These are phyloP conservation scores for Globisporangium middletonii DNA, from an alignment of 352 stramenopile genomes.

Conservation along the genomic window DNA sequence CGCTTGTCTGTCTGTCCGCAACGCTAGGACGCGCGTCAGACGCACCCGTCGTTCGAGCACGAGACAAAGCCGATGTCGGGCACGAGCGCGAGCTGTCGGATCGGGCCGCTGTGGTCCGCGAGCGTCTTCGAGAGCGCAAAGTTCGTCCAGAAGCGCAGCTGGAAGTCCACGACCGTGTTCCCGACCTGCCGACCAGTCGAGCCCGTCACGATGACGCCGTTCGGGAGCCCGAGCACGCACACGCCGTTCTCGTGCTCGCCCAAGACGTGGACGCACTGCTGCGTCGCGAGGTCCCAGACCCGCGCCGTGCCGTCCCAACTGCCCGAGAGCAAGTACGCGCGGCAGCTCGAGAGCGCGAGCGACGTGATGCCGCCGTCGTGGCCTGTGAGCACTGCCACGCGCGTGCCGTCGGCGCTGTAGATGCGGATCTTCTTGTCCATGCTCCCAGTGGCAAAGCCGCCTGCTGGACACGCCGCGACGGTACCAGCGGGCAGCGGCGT, in stretches of 20 bases:
- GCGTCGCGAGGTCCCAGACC: constrained; percentile 56
- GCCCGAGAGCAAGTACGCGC: constrained; percentile 53
- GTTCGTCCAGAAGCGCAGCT: constrained; percentile 69
- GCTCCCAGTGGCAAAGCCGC: constrained; percentile 63
- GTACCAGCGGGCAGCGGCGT: constrained; percentile 27
- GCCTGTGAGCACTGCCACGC: constrained; percentile 35
- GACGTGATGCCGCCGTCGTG: constrained; percentile 80
- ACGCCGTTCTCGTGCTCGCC: constrained; percentile 77
- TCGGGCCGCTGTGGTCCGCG: constrained; percentile 56
- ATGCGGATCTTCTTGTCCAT: constrained; percentile 82
- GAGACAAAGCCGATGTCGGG: constrained; percentile 72
- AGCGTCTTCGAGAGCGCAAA: constrained; percentile 48
- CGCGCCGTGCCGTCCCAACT: constrained; percentile 80
- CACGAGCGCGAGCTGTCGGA: constrained; percentile 63
- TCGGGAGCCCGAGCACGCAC: constrained; percentile 58
- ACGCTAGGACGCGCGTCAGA: not conserved
- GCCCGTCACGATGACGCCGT: constrained; percentile 64
- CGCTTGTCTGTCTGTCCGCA: not conserved
- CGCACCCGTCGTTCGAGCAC: constrained; percentile 78
- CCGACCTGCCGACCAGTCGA: constrained; percentile 72
- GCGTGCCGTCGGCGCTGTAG: constrained; percentile 42
- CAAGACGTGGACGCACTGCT: constrained; percentile 52
- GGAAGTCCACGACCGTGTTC: constrained; percentile 73
- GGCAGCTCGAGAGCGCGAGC: constrained; percentile 33
- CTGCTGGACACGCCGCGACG: constrained; percentile 17